Percentiles rank a stretch among this genome's conserved stretches.
Evolutionary conservation across 148 eudicot species (phyloP).

Genomic region (Suaeda aralocaspica): DNA sequence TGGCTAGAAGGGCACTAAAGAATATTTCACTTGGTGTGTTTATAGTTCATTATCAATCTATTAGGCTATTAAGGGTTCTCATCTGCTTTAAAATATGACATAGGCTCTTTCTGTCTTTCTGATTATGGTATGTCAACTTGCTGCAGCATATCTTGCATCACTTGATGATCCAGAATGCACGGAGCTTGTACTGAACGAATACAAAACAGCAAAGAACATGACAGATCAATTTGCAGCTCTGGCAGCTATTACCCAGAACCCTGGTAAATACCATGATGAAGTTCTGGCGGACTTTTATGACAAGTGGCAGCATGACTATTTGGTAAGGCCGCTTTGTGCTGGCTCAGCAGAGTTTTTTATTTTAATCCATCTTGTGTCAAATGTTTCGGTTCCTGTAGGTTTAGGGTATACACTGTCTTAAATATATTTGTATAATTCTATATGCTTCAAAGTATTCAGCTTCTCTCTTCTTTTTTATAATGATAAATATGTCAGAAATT

Average conservation of each 20-base stretch:
- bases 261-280: conserved; percentile 68
- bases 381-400: neutral
- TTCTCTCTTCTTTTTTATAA: too few relatives aligned
- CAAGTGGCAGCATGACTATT: conserved; percentile 85
- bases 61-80: too few relatives aligned
- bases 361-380: neutral
- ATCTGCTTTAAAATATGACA: neutral
- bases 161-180: conserved; percentile 59
- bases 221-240: conserved; percentile 92
- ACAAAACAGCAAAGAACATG: conserved; percentile 82
- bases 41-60: neutral
- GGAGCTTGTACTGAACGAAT: conserved; percentile 78
- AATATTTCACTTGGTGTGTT: conserved; percentile 68
- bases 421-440: neutral
- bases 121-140: conserved; percentile 10
- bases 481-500: neutral
- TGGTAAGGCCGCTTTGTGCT: conserved; percentile 40
- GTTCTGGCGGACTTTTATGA: conserved; percentile 80
- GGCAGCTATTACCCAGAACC: conserved; percentile 73
- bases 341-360: neutral
- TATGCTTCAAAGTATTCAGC: neutral
- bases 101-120: neutral
- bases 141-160: conserved; percentile 72
- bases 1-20: conserved; percentile 93
- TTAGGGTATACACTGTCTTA: neutral